Conservation (phyloP, 805 yeast genomes). For the Lachancea sp. region DNA sequence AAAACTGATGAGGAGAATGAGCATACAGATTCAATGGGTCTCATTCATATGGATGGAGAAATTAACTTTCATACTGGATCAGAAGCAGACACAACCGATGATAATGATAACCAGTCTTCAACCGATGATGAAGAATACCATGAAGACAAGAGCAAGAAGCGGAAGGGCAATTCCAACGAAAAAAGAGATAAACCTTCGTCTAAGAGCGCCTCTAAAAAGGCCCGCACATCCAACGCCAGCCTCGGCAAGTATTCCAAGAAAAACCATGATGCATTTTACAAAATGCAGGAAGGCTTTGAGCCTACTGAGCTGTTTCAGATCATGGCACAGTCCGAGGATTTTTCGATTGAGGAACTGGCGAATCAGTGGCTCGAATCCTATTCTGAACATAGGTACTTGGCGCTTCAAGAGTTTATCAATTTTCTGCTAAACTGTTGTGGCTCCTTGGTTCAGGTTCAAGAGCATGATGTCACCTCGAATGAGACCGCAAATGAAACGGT, state of each 20-base stretch:
- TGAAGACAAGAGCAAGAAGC: constrained; percentile 9
- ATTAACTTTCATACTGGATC: constrained; percentile 19
- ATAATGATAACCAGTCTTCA: constrained; percentile 16
- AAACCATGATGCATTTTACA: constrained; percentile 31
- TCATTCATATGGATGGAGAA: constrained; percentile 13
- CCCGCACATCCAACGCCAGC: not conserved
- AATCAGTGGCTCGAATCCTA: constrained; percentile 55
- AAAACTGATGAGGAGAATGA: constrained; percentile 9
- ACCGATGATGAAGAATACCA: constrained; percentile 9
- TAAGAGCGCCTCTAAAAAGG: constrained; percentile 3
- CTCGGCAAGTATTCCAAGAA: constrained; percentile 16
- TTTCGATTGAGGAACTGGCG: constrained; percentile 47
- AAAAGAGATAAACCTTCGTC: not conserved
- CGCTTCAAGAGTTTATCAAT: constrained; percentile 61
- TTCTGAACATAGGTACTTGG: constrained; percentile 37
- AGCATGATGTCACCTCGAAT: constrained; percentile 66
- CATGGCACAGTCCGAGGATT: constrained; percentile 41
- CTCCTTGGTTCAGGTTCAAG: constrained; percentile 55
- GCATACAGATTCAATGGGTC: constrained; percentile 8
- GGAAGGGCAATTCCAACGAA: constrained; percentile 4
- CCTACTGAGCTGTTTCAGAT: constrained; percentile 48
- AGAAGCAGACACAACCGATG: constrained; percentile 22
- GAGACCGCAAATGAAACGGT: constrained; percentile 71
- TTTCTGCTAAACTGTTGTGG: constrained; percentile 67
- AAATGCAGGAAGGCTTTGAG: constrained; percentile 38